Evolutionary conservation across 2,329 filamentous ascomycete genomes (phyloP).

Genomic region (Microascus cirrosus): DNA sequence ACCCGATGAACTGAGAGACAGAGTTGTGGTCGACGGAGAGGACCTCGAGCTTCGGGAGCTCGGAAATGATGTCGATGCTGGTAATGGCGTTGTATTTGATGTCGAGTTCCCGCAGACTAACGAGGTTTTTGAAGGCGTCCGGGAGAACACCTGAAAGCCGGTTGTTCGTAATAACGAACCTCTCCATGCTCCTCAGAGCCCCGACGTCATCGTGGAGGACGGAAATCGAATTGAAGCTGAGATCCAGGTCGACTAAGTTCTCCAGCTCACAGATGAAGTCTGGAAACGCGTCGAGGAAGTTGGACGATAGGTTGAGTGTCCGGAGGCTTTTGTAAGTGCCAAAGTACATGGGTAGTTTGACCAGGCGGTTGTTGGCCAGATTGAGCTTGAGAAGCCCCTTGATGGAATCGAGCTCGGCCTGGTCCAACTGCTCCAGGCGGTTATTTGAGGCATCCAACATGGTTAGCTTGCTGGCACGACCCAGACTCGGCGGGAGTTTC

Average conservation of each 20-base stretch:
- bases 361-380: slow-evolving; percentile 85
- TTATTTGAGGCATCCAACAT: slow-evolving; percentile 95
- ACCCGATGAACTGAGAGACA: slow-evolving; percentile 79
- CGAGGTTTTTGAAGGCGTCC: slow-evolving; percentile 57
- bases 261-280: slow-evolving; percentile 72
- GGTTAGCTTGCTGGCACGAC: slow-evolving; percentile 69
- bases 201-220: slow-evolving; percentile 69
- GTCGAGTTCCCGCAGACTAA: slow-evolving; percentile 79
- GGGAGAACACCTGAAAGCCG: slow-evolving; percentile 68
- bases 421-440: slow-evolving; percentile 73
- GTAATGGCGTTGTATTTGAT: slow-evolving; percentile 86
- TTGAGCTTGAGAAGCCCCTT: slow-evolving; percentile 77
- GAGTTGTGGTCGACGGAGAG: slow-evolving; percentile 86
- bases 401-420: slow-evolving; percentile 68
- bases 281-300: slow-evolving; percentile 78
- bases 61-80: slow-evolving; percentile 77
- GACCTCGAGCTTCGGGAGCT: slow-evolving; percentile 77
- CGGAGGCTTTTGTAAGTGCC: slow-evolving; percentile 67
- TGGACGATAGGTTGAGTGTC: slow-evolving; percentile 86
- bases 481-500: slow-evolving; percentile 72
- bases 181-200: slow-evolving; percentile 67
- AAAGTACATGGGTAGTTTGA: slow-evolving; percentile 70
- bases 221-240: slow-evolving; percentile 90
- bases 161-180: slow-evolving; percentile 94
- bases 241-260: slow-evolving; percentile 81